A percentile compares a stretch with the other conserved stretches of the same genome.
Evolutionary conservation across 371 early-diverging fungal species (phyloP).

Genomic region (Saksenaea oblongispora): DNA sequence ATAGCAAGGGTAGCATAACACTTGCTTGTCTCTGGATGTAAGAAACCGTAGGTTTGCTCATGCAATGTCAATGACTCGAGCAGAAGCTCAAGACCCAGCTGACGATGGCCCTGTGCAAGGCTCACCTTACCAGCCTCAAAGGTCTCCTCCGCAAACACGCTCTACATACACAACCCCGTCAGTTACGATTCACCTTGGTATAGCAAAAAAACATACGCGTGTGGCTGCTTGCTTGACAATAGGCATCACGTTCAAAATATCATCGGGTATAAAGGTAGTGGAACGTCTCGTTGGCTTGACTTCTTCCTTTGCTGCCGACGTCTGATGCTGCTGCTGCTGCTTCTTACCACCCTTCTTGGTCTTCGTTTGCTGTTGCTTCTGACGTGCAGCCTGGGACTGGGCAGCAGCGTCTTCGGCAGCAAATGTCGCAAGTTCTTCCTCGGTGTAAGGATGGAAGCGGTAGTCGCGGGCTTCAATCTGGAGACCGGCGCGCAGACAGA

Average conservation of each 20-base stretch:
- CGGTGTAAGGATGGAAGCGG: slow-evolving; percentile 54
- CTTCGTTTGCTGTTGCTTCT: slow-evolving; percentile 37
- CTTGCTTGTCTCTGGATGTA: slow-evolving; percentile 87
- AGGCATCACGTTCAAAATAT: slow-evolving; percentile 83
- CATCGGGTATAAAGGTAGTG: slow-evolving; percentile 68
- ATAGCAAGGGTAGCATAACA: slow-evolving; percentile 88
- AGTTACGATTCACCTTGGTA: background rate
- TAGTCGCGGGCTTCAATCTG: slow-evolving; percentile 81
- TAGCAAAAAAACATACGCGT: slow-evolving; percentile 23
- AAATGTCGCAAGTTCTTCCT: slow-evolving; percentile 43
- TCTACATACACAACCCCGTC: slow-evolving; percentile 24
- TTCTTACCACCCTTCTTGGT: slow-evolving; percentile 46
- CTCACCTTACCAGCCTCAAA: slow-evolving; percentile 86
- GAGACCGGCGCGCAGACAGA: slow-evolving; percentile 83
- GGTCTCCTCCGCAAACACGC: slow-evolving; percentile 85
- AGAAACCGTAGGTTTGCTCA: slow-evolving; percentile 90
- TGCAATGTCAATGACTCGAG: slow-evolving; percentile 83
- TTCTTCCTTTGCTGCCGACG: slow-evolving; percentile 15
- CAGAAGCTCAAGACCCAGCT: slow-evolving; percentile 80
- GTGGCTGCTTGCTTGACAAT: slow-evolving; percentile 77
- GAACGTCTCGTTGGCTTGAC: slow-evolving; percentile 24
- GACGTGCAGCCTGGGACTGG: slow-evolving; percentile 26
- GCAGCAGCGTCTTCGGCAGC: slow-evolving; percentile 39
- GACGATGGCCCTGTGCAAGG: slow-evolving; percentile 78
- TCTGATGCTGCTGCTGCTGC: slow-evolving; percentile 10